Evolutionary conservation across 2,329 filamentous ascomycete genomes (phyloP).

Genomic region (Trichothecium sympodiale): DNA sequence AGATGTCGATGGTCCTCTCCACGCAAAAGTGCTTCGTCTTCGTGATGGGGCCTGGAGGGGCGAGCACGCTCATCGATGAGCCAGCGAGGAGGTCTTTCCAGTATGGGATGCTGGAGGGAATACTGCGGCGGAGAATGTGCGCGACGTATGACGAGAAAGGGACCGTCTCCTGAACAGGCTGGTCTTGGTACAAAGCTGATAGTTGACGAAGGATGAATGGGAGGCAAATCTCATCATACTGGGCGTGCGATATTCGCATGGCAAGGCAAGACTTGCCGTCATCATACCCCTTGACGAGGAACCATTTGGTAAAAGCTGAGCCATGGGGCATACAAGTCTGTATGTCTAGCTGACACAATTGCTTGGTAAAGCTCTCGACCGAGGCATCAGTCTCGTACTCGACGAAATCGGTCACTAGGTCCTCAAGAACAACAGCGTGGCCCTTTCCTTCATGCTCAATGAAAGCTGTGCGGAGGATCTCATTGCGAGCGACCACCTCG

Average conservation of each 20-base stretch:
- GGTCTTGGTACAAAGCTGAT: slow-evolving; percentile 30
- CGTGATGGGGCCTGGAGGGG: slow-evolving; percentile 24
- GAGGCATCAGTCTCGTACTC: slow-evolving; percentile 38
- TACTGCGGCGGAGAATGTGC: slow-evolving; percentile 26
- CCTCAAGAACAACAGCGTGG: slow-evolving; percentile 46
- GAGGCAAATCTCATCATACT: slow-evolving; percentile 59
- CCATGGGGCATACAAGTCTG: slow-evolving; percentile 44
- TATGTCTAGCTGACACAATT: slow-evolving; percentile 44
- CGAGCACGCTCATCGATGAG: slow-evolving; percentile 36
- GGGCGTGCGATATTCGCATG: slow-evolving; percentile 55
- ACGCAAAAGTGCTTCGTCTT: slow-evolving; percentile 28
- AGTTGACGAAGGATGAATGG: slow-evolving; percentile 51
- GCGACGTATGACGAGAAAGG: slow-evolving; percentile 36
- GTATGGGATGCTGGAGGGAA: slow-evolving; percentile 43
- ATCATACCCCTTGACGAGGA: slow-evolving; percentile 30
- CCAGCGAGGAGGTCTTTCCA: slow-evolving; percentile 48
- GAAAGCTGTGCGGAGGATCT: slow-evolving; percentile 57
- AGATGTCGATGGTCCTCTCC: slow-evolving; percentile 31
- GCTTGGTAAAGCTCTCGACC: slow-evolving; percentile 37
- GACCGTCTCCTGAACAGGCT: slow-evolving; percentile 17
- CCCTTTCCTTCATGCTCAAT: slow-evolving; percentile 37
- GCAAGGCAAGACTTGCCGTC: slow-evolving; percentile 31
- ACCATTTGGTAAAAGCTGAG: slow-evolving; percentile 49
- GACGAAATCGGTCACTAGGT: slow-evolving; percentile 38
- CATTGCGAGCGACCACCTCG: slow-evolving; percentile 46